phyloP scores from a whole-genome alignment of 495 filamentous ascomycete genomes.

The Tuber microsphaerosporum region DNA sequence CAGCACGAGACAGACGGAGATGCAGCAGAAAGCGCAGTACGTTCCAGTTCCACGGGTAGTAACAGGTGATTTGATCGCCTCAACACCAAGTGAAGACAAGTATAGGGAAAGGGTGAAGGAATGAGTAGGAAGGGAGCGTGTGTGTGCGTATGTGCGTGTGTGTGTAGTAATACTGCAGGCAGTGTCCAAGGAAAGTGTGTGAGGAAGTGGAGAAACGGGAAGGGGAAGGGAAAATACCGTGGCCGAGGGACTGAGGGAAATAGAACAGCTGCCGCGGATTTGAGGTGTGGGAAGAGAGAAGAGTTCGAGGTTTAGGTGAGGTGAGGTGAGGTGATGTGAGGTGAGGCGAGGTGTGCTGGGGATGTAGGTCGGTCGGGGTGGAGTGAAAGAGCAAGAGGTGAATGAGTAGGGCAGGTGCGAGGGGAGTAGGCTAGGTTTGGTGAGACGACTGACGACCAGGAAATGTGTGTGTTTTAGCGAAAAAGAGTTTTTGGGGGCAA shows the following conservation, averaged over 20 bases:
- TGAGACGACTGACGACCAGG: not conserved
- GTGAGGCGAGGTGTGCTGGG: not conserved
- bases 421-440: not conserved
- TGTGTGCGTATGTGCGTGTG: not conserved
- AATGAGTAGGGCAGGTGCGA: not conserved
- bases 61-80: slow-evolving; percentile 28
- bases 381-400: not conserved
- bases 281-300: not conserved
- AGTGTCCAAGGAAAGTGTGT: not conserved
- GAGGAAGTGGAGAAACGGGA: not conserved
- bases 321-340: slow-evolving; percentile 1
- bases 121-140: not conserved
- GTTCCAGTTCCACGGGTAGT: slow-evolving; percentile 31
- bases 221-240: not conserved
- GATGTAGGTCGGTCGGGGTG: not conserved
- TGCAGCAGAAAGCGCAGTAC: slow-evolving; percentile 25
- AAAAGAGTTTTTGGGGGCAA: not conserved
- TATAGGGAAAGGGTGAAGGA: not conserved
- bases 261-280: not conserved
- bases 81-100: slow-evolving; percentile 6
- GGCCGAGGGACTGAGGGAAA: not conserved
- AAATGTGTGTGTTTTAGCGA: slow-evolving; percentile 1
- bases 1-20: slow-evolving; percentile 21
- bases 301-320: not conserved
- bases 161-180: not conserved